Evolutionary conservation across 176 grass and related monocot genomes (phyloP).

Genomic region (Puya raimondii): DNA sequence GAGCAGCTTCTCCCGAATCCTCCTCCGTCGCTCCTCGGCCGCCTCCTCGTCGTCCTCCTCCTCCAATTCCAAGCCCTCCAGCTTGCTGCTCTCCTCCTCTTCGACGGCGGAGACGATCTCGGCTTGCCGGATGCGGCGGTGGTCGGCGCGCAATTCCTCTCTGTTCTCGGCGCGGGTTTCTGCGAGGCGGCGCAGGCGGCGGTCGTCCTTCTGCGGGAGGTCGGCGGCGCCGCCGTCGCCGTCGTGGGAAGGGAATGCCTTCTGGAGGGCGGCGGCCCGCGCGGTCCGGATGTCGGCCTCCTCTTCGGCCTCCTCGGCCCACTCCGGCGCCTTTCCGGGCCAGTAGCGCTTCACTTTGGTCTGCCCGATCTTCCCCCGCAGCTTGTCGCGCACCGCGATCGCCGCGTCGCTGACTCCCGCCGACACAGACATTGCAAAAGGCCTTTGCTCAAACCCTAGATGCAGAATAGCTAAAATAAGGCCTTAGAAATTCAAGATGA

Average conservation of each 20-base stretch:
- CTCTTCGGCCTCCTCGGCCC: slow-evolving; percentile 43
- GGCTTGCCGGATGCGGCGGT: slow-evolving; percentile 70
- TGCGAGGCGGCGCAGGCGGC: slow-evolving; percentile 55
- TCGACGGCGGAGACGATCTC: slow-evolving; percentile 63
- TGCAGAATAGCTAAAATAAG: no score
- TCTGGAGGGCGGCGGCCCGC: slow-evolving; percentile 41
- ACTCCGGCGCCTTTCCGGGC: slow-evolving; percentile 68
- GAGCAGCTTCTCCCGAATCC: slow-evolving; percentile 57
- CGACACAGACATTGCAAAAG: slow-evolving; percentile 45
- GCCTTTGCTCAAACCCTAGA: background rate
- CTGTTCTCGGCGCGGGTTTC: slow-evolving; percentile 54
- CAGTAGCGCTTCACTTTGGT: slow-evolving; percentile 96
- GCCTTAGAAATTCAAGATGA: no score
- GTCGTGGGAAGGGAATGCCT: slow-evolving; percentile 57
- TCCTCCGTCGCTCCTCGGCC: slow-evolving; percentile 65
- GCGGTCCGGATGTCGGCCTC: slow-evolving; percentile 37
- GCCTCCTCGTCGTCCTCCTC: slow-evolving; percentile 92
- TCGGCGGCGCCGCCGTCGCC: slow-evolving; percentile 25
- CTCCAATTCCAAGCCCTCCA: slow-evolving; percentile 45
- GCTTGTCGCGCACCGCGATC: slow-evolving; percentile 77
- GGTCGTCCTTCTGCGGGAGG: slow-evolving; percentile 49
- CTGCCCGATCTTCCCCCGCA: slow-evolving; percentile 84
- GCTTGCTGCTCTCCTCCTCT: slow-evolving; percentile 52
- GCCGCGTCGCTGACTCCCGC: slow-evolving; percentile 69
- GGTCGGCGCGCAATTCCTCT: slow-evolving; percentile 80